Evolutionary conservation across 2,329 filamentous ascomycete species (phyloP).

Genomic region (Talaromyces albobiverticillius): DNA sequence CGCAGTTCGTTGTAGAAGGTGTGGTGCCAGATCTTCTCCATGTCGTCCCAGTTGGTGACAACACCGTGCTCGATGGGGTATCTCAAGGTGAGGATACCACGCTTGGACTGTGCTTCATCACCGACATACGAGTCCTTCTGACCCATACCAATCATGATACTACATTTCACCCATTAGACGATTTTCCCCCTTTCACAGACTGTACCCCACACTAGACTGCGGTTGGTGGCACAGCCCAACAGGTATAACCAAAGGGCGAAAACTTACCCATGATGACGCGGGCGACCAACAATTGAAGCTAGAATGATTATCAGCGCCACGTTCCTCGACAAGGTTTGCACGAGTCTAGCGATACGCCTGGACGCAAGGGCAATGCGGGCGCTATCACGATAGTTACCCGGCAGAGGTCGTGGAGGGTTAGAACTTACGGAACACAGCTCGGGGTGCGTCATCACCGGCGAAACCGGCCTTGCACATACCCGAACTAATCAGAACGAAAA

Average conservation of each 20-base stretch:
- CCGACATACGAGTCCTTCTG: conserved; percentile 99
- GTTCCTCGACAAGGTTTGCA: conserved; percentile 26
- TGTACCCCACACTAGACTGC: too few species aligned
- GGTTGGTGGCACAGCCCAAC: not conserved
- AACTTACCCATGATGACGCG: conserved; percentile 98
- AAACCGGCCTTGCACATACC: conserved; percentile 99
- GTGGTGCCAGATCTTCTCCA: conserved; percentile 99
- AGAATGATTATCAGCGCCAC: conserved; percentile 20
- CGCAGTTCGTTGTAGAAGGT: conserved; percentile 99
- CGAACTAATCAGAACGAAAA: conserved; percentile 66
- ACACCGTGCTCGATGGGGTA: conserved; percentile 99
- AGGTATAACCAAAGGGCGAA: conserved; percentile 10
- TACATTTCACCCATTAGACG: conserved; percentile 37
- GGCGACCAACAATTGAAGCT: conserved; percentile 99
- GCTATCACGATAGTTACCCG: conserved; percentile 7
- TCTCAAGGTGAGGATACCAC: conserved; percentile 99
- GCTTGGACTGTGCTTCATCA: conserved; percentile 99
- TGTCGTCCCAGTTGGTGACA: conserved; percentile 99
- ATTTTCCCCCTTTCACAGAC: not conserved
- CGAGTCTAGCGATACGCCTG: conserved; percentile 28
- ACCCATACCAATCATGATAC: conserved; percentile 99
- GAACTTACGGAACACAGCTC: conserved; percentile 99
- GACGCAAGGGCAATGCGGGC: conserved; percentile 26
- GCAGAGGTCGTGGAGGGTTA: conserved; percentile 21
- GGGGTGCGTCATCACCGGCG: conserved; percentile 99